A percentile compares a stretch with the other conserved stretches of the same genome.
phyloP scores from a whole-genome alignment of 75 land plant genomes.

The Sequoiadendron giganteum region DNA sequence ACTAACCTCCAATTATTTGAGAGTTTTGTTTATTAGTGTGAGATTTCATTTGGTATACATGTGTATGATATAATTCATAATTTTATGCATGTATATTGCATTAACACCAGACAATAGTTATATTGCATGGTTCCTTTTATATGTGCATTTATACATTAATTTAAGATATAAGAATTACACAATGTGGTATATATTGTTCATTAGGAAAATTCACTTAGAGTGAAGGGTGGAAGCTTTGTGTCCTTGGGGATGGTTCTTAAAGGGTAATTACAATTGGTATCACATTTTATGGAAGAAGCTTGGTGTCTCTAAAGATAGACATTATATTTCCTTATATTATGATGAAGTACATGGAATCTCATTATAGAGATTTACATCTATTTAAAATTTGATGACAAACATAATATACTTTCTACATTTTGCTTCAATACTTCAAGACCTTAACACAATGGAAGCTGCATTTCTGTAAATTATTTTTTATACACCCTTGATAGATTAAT shows the following conservation, averaged over 20 bases:
- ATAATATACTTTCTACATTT: background rate
- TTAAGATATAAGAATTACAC: background rate
- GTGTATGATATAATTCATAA: background rate
- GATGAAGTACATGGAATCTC: background rate
- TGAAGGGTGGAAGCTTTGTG: background rate
- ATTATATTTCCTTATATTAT: background rate
- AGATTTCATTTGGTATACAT: too few relatives aligned
- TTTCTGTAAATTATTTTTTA: too few relatives aligned
- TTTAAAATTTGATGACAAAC: background rate
- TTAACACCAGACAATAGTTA: background rate
- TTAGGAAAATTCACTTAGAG: background rate
- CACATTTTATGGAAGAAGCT: background rate
- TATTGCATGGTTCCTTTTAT: background rate
- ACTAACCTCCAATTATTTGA: background rate
- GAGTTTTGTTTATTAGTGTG: background rate
- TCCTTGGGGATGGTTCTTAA: background rate
- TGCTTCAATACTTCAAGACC: background rate
- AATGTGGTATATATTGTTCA: too few relatives aligned
- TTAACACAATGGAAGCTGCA: too few relatives aligned
- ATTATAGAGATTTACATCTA: background rate
- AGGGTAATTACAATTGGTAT: background rate
- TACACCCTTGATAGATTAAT: background rate
- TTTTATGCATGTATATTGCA: background rate
- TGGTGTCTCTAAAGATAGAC: background rate
- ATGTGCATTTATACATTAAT: background rate